These are phyloP conservation scores for Fremontodendron californicum DNA, from an alignment of 345 rosid species.

Conservation along the genomic window DNA sequence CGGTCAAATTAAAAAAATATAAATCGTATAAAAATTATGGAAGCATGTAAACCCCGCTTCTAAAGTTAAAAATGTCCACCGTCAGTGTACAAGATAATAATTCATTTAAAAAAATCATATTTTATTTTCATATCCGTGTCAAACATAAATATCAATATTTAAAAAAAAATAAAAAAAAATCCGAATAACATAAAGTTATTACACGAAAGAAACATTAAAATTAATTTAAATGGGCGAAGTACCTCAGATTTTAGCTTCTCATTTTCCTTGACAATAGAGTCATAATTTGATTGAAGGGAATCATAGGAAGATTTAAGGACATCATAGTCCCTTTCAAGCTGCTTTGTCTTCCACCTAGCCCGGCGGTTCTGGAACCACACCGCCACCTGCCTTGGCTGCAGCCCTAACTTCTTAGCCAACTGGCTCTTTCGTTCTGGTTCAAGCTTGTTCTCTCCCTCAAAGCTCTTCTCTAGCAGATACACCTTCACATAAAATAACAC, in stretches of 20 bases:
- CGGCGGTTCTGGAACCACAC: conserved; percentile 99
- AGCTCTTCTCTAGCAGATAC: conserved; percentile 82
- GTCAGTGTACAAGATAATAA: too few relatives aligned
- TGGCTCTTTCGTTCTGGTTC: conserved; percentile 87
- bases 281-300: conserved; percentile 57
- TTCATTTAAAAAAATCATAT: too few relatives aligned
- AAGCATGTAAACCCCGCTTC: too few relatives aligned
- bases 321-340: conserved; percentile 83
- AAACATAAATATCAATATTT: too few relatives aligned
- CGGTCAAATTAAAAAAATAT: too few relatives aligned
- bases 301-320: conserved; percentile 76
- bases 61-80: too few relatives aligned
- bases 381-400: conserved; percentile 92
- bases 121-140: too few relatives aligned
- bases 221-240: background rate
- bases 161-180: too few relatives aligned
- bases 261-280: conserved; percentile 52
- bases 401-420: conserved; percentile 81
- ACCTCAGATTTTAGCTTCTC: conserved; percentile 77
- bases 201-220: too few relatives aligned
- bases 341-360: conserved; percentile 93
- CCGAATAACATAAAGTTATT: too few relatives aligned
- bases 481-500: conserved; percentile 35
- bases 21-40: too few relatives aligned
- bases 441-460: conserved; percentile 91